Conservation (phyloP, 257 asterid species). For the Lycium ferocissimum region DNA sequence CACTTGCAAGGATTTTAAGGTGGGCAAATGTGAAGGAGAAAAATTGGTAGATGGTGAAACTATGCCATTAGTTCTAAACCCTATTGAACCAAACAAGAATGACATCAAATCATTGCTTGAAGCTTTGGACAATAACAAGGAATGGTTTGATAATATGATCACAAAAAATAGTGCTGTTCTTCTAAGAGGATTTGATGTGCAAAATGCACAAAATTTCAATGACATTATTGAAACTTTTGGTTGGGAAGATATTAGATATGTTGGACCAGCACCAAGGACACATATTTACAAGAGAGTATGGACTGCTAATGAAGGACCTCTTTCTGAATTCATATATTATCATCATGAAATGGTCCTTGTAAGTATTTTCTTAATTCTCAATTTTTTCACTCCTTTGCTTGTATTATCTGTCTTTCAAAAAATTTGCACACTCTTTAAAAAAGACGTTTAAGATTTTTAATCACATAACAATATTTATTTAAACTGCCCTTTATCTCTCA, state of each 20-base stretch:
- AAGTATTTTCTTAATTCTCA: background rate
- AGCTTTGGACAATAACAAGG: slow-evolving; percentile 56
- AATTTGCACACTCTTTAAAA: background rate
- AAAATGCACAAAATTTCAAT: slow-evolving; percentile 65
- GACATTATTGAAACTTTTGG: slow-evolving; percentile 70
- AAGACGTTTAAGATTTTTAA: no score
- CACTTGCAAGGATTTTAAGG: slow-evolving; percentile 69
- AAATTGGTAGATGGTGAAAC: slow-evolving; percentile 73
- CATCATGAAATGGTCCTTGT: slow-evolving; percentile 93
- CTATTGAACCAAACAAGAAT: slow-evolving; percentile 41
- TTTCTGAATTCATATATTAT: slow-evolving; percentile 78
- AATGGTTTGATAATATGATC: slow-evolving; percentile 79
- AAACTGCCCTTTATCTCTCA: background rate
- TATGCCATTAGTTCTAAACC: slow-evolving; percentile 70
- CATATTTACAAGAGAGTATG: slow-evolving; percentile 77
- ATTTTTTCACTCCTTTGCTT: background rate
- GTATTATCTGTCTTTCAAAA: background rate
- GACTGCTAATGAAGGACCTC: slow-evolving; percentile 91
- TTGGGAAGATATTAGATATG: slow-evolving; percentile 85
- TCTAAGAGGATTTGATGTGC: slow-evolving; percentile 67
- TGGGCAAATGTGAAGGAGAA: slow-evolving; percentile 85
- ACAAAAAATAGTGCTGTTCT: slow-evolving; percentile 78
- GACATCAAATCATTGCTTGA: slow-evolving; percentile 46
- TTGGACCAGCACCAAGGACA: slow-evolving; percentile 87
- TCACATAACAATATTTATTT: background rate